Evolutionary conservation across 2,329 filamentous ascomycete genomes (phyloP).

Genomic region (Aciculosporium take): DNA sequence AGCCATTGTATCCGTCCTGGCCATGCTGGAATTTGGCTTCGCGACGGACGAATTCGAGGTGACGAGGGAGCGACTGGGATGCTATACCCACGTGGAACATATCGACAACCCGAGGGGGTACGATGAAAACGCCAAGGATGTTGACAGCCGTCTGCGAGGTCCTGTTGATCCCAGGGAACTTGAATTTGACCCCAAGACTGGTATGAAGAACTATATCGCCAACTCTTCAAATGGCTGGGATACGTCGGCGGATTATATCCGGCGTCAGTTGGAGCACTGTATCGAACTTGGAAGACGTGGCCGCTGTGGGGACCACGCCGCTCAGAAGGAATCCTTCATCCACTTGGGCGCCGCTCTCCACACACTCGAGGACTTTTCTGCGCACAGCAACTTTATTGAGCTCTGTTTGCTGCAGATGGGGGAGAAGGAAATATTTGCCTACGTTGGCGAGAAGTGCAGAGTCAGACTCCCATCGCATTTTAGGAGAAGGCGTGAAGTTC

Average conservation of each 20-base stretch:
- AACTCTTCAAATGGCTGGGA: conserved; percentile 64
- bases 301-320: conserved; percentile 41
- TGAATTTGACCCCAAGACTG: conserved; percentile 54
- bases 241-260: conserved; percentile 69
- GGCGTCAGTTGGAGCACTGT: conserved; percentile 51
- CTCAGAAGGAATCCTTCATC: conserved; percentile 53
- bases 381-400: conserved; percentile 66
- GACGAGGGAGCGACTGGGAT: conserved; percentile 59
- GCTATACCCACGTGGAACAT: conserved; percentile 59
- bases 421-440: conserved; percentile 49
- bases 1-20: conserved; percentile 17
- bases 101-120: conserved; percentile 67
- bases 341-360: conserved; percentile 58
- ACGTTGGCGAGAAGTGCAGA: conserved; percentile 12
- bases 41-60: conserved; percentile 71
- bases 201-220: conserved; percentile 95
- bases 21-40: conserved; percentile 35
- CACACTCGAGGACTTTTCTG: conserved; percentile 50
- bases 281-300: conserved; percentile 58
- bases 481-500: conserved; percentile 37
- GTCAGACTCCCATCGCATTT: conserved; percentile 36
- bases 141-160: conserved; percentile 34
- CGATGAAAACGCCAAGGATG: conserved; percentile 58
- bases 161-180: conserved; percentile 39
- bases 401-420: conserved; percentile 57